Evolutionary conservation across 495 filamentous ascomycete genomes (phyloP).

Genomic region (Elaphomyces granulatus): DNA sequence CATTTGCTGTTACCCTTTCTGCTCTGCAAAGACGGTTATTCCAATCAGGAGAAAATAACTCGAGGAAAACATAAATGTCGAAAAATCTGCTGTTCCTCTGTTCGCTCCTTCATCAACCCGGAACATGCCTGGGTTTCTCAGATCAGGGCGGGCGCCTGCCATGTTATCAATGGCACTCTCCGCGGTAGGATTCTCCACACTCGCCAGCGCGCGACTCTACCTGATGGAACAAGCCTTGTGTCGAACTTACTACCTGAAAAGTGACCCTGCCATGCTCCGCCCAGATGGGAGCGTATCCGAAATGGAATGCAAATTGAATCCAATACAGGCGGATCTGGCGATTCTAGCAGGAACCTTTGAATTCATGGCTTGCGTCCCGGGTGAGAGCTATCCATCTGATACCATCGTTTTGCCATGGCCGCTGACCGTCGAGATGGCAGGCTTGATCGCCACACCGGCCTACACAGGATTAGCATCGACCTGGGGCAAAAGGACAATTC

Average conservation of each 20-base stretch:
- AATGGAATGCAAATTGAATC: background rate
- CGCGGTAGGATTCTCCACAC: background rate
- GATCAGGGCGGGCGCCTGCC: too few relatives aligned
- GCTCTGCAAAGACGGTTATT: too few relatives aligned
- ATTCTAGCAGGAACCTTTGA: background rate
- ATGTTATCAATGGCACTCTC: background rate
- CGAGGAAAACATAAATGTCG: too few relatives aligned
- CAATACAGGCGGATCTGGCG: background rate
- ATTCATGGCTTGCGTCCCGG: background rate
- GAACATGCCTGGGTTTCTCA: too few relatives aligned
- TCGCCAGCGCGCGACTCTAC: background rate
- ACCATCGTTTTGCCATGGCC: too few relatives aligned
- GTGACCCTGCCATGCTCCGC: background rate
- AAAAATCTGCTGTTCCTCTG: too few relatives aligned
- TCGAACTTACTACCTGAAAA: background rate
- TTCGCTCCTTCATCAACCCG: too few relatives aligned
- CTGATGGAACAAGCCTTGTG: background rate
- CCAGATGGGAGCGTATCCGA: background rate
- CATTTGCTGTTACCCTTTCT: too few relatives aligned
- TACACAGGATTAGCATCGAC: background rate
- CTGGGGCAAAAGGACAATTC: background rate
- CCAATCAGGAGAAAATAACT: too few relatives aligned
- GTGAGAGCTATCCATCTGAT: too few relatives aligned
- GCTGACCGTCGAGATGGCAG: too few relatives aligned
- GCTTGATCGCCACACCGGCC: background rate